phyloP scores from a whole-genome alignment of 352 stramenopile species.

The Globisporangium nunn region DNA sequence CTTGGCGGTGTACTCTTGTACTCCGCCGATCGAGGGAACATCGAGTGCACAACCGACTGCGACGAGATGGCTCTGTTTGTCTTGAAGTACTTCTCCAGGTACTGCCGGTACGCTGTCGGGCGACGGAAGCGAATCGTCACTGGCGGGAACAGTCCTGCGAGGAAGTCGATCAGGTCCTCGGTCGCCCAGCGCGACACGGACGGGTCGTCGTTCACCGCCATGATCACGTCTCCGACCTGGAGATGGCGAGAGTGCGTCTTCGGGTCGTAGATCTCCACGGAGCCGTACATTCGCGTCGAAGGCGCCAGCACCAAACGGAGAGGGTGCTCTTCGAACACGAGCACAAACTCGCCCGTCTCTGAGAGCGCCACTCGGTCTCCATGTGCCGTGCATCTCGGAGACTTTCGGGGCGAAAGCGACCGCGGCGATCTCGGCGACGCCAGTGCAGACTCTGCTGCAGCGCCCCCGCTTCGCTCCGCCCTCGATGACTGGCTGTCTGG shows the following conservation, averaged over 20 bases:
- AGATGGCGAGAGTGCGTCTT: conserved; percentile 32
- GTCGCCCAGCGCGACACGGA: conserved; percentile 35
- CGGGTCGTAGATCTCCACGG: conserved; percentile 66
- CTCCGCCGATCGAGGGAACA: conserved; percentile 61
- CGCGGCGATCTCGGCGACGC: no score
- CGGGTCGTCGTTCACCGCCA: conserved; percentile 52
- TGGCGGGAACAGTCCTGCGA: conserved; percentile 33
- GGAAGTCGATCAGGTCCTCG: conserved; percentile 55
- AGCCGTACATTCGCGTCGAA: conserved; percentile 67
- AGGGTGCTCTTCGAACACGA: conserved; percentile 46
- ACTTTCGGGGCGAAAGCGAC: neutral
- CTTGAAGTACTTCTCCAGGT: conserved; percentile 39
- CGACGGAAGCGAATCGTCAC: conserved; percentile 46
- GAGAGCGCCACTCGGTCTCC: conserved; percentile 19
- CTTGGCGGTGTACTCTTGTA: conserved; percentile 37
- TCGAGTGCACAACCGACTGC: conserved; percentile 40
- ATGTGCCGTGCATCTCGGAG: neutral
- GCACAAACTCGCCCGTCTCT: conserved; percentile 46
- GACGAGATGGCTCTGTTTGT: conserved; percentile 30
- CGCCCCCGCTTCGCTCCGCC: neutral
- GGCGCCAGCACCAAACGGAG: conserved; percentile 45
- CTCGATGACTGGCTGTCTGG: conserved; percentile 10
- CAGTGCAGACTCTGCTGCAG: no score
- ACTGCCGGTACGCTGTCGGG: conserved; percentile 45
- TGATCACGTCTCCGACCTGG: conserved; percentile 60